These are phyloP conservation scores for Nemania sp. DNA, from an alignment of 2,329 filamentous ascomycete species.

Conservation along the genomic window DNA sequence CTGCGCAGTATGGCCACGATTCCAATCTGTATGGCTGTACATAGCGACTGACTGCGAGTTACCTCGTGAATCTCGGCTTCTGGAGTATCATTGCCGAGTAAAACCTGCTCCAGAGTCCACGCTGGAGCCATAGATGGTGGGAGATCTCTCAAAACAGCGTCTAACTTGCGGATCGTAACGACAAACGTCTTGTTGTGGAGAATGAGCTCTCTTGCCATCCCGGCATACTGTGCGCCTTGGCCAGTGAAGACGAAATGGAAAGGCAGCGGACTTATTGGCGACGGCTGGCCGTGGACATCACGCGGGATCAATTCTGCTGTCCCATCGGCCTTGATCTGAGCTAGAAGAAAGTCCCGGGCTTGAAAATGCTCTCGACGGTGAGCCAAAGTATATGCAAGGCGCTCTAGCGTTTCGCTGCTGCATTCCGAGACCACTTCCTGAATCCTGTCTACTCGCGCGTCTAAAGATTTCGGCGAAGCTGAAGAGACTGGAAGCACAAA, in stretches of 20 bases:
- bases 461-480: no score
- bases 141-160: conserved; percentile 8
- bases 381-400: not conserved
- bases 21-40: conserved; percentile 33
- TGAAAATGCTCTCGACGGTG: not conserved
- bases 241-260: conserved; percentile 33
- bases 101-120: conserved; percentile 22
- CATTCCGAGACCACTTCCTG: no score
- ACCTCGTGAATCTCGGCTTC: conserved; percentile 6
- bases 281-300: not conserved
- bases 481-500: not conserved
- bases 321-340: not conserved
- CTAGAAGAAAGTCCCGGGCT: not conserved
- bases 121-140: not conserved
- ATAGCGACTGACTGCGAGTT: conserved; percentile 24
- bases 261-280: conserved; percentile 13
- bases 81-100: not conserved
- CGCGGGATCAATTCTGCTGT: no score
- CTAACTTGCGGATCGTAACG: conserved; percentile 21
- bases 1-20: conserved; percentile 23
- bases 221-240: conserved; percentile 39
- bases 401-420: not conserved
- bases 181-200: conserved; percentile 21
- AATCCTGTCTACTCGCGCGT: no score
- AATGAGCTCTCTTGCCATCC: conserved; percentile 41